A percentile compares a stretch with the other conserved stretches of the same genome.
phyloP scores from a whole-genome alignment of 2,329 filamentous ascomycete species.

The Pyrenophora graminea region DNA sequence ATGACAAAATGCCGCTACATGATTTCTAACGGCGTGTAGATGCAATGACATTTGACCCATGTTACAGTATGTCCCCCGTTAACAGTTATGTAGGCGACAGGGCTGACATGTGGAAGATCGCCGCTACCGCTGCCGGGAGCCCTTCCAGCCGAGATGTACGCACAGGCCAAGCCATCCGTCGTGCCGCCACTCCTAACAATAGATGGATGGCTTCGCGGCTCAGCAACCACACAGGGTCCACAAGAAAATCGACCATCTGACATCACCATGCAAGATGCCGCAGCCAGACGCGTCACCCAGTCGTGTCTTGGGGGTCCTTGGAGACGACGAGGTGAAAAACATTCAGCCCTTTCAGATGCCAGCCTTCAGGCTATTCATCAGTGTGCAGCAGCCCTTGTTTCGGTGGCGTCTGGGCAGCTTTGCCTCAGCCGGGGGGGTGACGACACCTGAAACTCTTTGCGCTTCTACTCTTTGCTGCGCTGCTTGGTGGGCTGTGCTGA shows the following conservation, averaged over 20 bases:
- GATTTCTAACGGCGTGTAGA: too few relatives aligned
- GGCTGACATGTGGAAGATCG: constrained; percentile 10
- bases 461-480: constrained; percentile 10
- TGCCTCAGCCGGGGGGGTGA: constrained; percentile 24
- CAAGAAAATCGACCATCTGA: constrained; percentile 8
- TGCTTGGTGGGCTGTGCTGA: constrained; percentile 26
- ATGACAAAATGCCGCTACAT: too few relatives aligned
- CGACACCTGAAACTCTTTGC: constrained; percentile 40
- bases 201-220: constrained; percentile 4
- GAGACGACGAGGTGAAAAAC: not conserved
- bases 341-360: constrained; percentile 4
- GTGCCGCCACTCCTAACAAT: constrained; percentile 24
- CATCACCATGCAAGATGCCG: constrained; percentile 9
- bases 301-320: too few relatives aligned
- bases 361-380: not conserved
- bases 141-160: constrained; percentile 4
- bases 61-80: too few relatives aligned
- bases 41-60: too few relatives aligned
- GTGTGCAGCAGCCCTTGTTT: constrained; percentile 26
- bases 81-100: not conserved
- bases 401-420: constrained; percentile 28
- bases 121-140: constrained; percentile 4
- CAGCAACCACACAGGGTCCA: constrained; percentile 10
- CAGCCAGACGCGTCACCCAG: constrained; percentile 7
- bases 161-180: constrained; percentile 7